A percentile compares a stretch with the other conserved stretches of the same genome.
Evolutionary conservation across 2,329 filamentous ascomycete genomes (phyloP).

Genomic region (Diplodia seriata): DNA sequence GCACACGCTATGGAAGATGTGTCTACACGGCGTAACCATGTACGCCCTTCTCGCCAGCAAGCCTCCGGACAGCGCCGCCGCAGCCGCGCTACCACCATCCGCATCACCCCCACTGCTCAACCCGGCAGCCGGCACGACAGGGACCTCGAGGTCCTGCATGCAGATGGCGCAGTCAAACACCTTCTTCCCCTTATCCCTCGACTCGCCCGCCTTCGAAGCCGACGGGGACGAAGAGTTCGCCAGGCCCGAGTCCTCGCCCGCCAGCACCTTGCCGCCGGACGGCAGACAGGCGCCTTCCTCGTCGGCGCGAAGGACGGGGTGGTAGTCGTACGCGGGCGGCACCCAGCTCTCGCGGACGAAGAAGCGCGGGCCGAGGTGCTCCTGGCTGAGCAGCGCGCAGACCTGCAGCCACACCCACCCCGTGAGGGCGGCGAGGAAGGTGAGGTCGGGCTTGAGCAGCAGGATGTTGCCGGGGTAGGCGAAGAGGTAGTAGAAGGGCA

Average conservation of each 20-base stretch:
- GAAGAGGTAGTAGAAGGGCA: slow-evolving; percentile 88
- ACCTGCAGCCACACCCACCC: slow-evolving; percentile 91
- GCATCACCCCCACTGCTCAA: slow-evolving; percentile 60
- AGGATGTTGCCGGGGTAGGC: slow-evolving; percentile 78
- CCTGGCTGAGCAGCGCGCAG: slow-evolving; percentile 78
- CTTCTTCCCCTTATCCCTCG: slow-evolving; percentile 62
- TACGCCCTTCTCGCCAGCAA: slow-evolving; percentile 82
- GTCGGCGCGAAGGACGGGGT: slow-evolving; percentile 85
- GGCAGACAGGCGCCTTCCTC: slow-evolving; percentile 79
- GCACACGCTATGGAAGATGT: slow-evolving; percentile 92
- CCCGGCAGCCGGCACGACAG: slow-evolving; percentile 68
- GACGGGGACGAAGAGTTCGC: not conserved
- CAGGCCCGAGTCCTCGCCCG: slow-evolving; percentile 37
- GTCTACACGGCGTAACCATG: slow-evolving; percentile 96
- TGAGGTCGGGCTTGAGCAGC: slow-evolving; percentile 73
- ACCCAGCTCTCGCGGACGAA: slow-evolving; percentile 74
- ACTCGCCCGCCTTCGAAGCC: slow-evolving; percentile 46
- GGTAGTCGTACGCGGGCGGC: slow-evolving; percentile 87
- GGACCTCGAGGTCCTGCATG: slow-evolving; percentile 88
- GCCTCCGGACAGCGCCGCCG: slow-evolving; percentile 59
- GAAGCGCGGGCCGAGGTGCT: slow-evolving; percentile 86
- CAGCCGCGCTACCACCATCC: slow-evolving; percentile 51
- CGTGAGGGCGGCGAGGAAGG: slow-evolving; percentile 68
- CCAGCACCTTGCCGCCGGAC: slow-evolving; percentile 63
- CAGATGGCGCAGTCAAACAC: slow-evolving; percentile 94